Percentiles rank a stretch among this genome's conserved stretches.
Evolutionary conservation across 805 yeast genomes (phyloP).

Genomic region (Blastobotrys terrestris): DNA sequence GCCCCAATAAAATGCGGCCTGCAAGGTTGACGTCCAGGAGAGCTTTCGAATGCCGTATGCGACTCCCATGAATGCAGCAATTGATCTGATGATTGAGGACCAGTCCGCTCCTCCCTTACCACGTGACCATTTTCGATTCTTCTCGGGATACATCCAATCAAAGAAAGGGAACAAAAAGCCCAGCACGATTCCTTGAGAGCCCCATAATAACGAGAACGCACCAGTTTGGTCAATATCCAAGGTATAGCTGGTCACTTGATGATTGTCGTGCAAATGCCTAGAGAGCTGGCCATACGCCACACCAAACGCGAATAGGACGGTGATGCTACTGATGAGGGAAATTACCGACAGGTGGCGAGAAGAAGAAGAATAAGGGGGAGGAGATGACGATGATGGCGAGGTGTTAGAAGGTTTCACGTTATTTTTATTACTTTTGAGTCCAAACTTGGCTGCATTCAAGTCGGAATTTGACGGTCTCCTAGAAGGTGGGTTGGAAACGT

Average conservation of each 20-base stretch:
- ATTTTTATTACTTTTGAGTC: no score
- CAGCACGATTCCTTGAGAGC: conserved; percentile 24
- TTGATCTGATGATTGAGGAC: conserved; percentile 33
- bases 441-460: background rate
- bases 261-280: conserved; percentile 26
- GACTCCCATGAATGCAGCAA: conserved; percentile 35
- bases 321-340: conserved; percentile 14
- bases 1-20: conserved; percentile 33
- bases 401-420: no score
- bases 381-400: no score
- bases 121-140: conserved; percentile 5
- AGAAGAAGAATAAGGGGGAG: background rate
- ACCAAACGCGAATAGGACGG: conserved; percentile 24
- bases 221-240: conserved; percentile 21
- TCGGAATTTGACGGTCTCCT: background rate
- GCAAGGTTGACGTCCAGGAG: conserved; percentile 31
- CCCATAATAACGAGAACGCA: conserved; percentile 24
- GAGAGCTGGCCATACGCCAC: conserved; percentile 28
- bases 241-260: conserved; percentile 21
- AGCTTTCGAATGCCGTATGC: conserved; percentile 35
- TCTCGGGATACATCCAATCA: conserved; percentile 22
- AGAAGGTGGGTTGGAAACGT: conserved; percentile 10
- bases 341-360: conserved; percentile 11
- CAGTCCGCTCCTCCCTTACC: conserved; percentile 28
- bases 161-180: conserved; percentile 27